Conservation (phyloP, 1,284 basidiomycete genomes). For the Wallemia ichthyophaga region DNA sequence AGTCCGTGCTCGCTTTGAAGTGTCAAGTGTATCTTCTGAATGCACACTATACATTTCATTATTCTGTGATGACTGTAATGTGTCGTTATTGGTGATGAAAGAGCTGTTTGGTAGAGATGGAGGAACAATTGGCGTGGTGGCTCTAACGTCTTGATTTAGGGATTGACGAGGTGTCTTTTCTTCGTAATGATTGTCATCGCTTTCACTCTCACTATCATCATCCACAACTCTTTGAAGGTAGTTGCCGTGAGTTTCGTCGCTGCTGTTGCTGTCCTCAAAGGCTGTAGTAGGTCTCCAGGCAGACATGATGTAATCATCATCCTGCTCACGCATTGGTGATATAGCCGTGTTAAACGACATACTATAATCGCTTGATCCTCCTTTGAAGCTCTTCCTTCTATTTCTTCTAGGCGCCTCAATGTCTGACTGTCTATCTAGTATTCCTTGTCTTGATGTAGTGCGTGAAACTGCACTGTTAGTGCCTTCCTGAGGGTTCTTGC, state of each 20-base stretch:
- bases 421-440: background rate
- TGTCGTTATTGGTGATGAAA: background rate
- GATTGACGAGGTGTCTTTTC: background rate
- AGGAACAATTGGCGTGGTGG: background rate
- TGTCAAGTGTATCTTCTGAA: background rate
- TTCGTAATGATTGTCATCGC: background rate
- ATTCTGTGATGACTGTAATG: background rate
- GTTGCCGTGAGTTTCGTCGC: background rate
- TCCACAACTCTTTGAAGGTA: background rate
- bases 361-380: background rate
- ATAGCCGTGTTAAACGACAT: background rate
- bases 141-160: background rate
- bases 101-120: background rate
- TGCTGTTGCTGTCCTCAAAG: background rate
- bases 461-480: background rate
- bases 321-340: constrained; percentile 20
- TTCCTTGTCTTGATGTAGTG: background rate
- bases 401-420: background rate
- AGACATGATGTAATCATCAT: constrained; percentile 26
- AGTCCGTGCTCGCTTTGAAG: background rate
- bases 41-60: background rate
- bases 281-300: background rate
- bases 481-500: background rate
- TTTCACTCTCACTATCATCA: background rate
- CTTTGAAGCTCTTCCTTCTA: background rate